Evolutionary conservation across 2,329 filamentous ascomycete species (phyloP).

Genomic region (Tolypocladium endophyticum): DNA sequence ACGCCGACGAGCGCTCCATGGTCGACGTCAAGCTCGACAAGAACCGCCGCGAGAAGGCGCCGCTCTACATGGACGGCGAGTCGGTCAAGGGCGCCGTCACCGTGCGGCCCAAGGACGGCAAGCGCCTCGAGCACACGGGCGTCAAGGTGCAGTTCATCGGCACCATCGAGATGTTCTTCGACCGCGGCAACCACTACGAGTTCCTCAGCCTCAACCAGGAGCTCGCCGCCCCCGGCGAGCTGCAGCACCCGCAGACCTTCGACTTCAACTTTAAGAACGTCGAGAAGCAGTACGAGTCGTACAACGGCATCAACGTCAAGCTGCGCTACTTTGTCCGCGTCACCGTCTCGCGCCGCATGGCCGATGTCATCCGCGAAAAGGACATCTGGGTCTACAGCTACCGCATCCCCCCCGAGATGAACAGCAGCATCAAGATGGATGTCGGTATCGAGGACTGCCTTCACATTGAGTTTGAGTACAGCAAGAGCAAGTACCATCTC

Average conservation of each 20-base stretch:
- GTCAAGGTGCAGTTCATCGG: conserved; percentile 99
- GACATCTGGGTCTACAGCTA: conserved; percentile 99
- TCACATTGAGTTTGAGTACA: conserved; percentile 99
- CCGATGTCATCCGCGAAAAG: conserved; percentile 96
- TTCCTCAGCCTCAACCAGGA: conserved; percentile 96
- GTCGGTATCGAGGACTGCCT: conserved; percentile 98
- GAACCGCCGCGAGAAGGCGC: conserved; percentile 92
- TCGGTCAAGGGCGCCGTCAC: conserved; percentile 96
- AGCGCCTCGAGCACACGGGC: conserved; percentile 92
- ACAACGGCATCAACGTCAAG: conserved; percentile 99
- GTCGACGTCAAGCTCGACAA: conserved; percentile 98
- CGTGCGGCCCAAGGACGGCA: conserved; percentile 92
- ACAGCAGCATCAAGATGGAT: conserved; percentile 99
- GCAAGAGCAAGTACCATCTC: conserved; percentile 96
- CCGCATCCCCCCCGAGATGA: conserved; percentile 94
- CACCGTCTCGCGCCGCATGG: conserved; percentile 93
- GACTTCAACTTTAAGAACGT: conserved; percentile 99
- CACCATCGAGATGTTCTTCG: conserved; percentile 99
- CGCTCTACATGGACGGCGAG: conserved; percentile 95
- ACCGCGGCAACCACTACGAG: conserved; percentile 97
- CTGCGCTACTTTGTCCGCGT: conserved; percentile 96
- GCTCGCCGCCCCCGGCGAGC: conserved; percentile 89
- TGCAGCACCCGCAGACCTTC: conserved; percentile 97
- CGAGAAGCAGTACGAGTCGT: conserved; percentile 99
- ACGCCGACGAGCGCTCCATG: conserved; percentile 86